Base-by-base conservation (phyloP, 73 alveolate species). In the Effrenium voratum region DNA sequence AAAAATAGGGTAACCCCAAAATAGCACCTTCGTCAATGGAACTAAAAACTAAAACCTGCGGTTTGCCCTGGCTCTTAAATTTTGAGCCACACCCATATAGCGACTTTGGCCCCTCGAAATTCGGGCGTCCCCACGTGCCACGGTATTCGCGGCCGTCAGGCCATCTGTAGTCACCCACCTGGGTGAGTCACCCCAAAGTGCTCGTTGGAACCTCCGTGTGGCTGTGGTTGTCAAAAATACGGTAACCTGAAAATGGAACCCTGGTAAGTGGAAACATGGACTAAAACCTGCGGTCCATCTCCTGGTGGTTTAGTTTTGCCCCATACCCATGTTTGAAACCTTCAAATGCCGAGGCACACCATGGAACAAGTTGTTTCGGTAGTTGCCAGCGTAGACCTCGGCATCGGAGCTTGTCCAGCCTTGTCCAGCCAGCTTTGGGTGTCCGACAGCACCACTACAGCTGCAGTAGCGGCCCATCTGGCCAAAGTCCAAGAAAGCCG, bases 401-500 rank as follows among this genome's bases (percentile, higher is more conserved):
- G 50, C 38, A 60, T 40, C 80, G 30, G 85, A 32, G 34, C 22
- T 2, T 36, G 50, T 12, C 26, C 13, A 15, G 36, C 52, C 19
- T 40, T 16, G 19, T 52, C 4, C 13, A 75, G 5, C 41, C 47
- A 40, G 49, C 13, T 15, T 36, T 88, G 47, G 86, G 95, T 8
- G 28, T 70, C 16, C 52, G 8, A 73, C 95, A 24, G 95, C 95
- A 43, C 95, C 95, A 44, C 95, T 88, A 40, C 95, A 88, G 52
- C 95, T 88, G 95, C 86, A 59, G 85, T 88, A 88, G 49, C 95
- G 95, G 38, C 95, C 95, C 95, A 88, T 88, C 95, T 88, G 95
- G 38, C 68, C 2, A 22, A 16, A 38, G 77, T 40, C 59, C 40
- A 41, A 1, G 38, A 43, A 28, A 12, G 50, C 55, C 2, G 24